Evolutionary conservation across 2,329 filamentous ascomycete species (phyloP), one percentile per base, ranked within the genome.

Genomic region (Xylariaceae sp.): DNA sequence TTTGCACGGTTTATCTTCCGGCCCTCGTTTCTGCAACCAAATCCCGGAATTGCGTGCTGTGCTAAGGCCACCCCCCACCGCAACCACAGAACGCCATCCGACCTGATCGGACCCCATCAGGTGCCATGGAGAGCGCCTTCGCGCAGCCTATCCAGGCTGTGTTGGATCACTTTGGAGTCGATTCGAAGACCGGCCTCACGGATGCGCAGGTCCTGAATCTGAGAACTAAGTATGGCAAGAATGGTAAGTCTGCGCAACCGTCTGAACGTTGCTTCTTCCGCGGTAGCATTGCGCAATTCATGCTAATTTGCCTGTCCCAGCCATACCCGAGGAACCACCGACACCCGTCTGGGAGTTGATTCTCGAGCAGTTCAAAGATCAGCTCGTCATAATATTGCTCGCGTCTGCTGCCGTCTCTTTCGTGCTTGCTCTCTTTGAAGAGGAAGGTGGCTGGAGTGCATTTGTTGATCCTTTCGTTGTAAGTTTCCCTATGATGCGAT

Each of bases 361-460:
- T 52, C 81, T 99, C 55, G 94, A 99, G 75, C 94, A 99, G 72
- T 99, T 99, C 81, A 96, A 99, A 74, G 94, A 99, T 70, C 94
- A 99, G 73, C 84, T 99, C 45, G 94, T 99, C 63, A 82, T 99
- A 50, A 99, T 99, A 64, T 80, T 99, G 19, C 82, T 99, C 47
- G 94, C 85, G 51, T 97, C 92, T 36, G 94, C 94, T 10, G 90
- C 87, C 18, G 86, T 99, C 34, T 97, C 94, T 2, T 97, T 99
- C 69, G 84, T 92, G 22, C 79, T 99, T 58, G 94, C 94, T 22
- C 80, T 99, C 12, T 91, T 99, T 63, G 94, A 99, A 70, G 88
- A 94, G 42, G 88, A 88, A 57, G 90, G 92, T 65, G 94, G 91
- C 65, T 96, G 91, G 91, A 92, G 91, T 60, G 94, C 92, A 34